Base-by-base conservation (phyloP, 768 basidiomycete species). In the Termitomyces eurrhizus region DNA sequence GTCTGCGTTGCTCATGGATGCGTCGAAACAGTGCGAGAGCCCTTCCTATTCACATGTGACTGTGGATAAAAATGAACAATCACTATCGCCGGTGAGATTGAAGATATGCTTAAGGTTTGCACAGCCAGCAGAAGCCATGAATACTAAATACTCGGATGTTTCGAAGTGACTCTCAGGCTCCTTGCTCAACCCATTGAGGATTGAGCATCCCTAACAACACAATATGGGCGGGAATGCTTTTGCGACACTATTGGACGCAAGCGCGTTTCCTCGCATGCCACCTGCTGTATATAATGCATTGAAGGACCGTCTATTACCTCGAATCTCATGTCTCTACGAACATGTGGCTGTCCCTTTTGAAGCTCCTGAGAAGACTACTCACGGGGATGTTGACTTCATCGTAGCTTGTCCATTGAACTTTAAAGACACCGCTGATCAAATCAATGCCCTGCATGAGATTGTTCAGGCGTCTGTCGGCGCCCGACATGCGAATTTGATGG, bases 191-290 rank as follows among this genome's bases (percentile, higher is more conserved):
- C 26, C 36, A 24, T 29, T 26, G 18, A n/a, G 26, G 26, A 37
- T 36, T 50, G 18, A 51, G 35, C 18, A 57, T 36, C 6, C 18
- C 18, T 29, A 29, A 7, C 37, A 5, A 26, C 18, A 49, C 18
- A 29, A n/a, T 32, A 90, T 90, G 89, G 89, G 89, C 11, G 89
- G 89, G 16, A 86, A 79, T 68, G 88, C 88, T 5, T 90, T 91
- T 73, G 72, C 74, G 50, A 72, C 79, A 41, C 59, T 66, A 16
- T 71, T 86, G 2, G 71, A 76, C 9, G 57, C 77, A 11, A 74
- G 69, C 12, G 73, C 81, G 0, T 84, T 89, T 64, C 89, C 88
- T 45, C 82, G 89, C 4, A 78, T 91, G 54, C 79, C 83, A n/a
- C 79, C 84, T 0, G 39, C 69, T 1, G 75, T 83, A 52, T 91